phyloP scores from a whole-genome alignment of 2,329 filamentous ascomycete species.

The Fusarium nisikadoi region DNA sequence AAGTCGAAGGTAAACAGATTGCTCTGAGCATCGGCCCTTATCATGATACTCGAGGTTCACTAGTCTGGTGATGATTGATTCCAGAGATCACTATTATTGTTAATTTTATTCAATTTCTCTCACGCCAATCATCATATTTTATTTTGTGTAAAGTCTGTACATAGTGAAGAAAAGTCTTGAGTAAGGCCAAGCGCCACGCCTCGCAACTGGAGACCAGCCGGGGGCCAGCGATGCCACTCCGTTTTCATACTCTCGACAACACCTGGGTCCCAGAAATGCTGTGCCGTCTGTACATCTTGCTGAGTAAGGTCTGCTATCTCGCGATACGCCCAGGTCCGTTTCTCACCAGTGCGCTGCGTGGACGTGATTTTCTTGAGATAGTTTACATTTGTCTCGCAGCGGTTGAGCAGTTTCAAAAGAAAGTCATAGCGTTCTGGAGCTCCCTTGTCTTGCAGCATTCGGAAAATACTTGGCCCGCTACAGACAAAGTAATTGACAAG shows the following conservation, averaged over 20 bases:
- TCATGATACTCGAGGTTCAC: accelerated
- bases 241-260: neutral
- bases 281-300: neutral
- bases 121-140: no score
- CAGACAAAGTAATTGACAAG: neutral
- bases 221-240: neutral
- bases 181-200: accelerated
- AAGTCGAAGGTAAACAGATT: accelerated
- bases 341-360: neutral
- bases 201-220: neutral
- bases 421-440: accelerated
- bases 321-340: neutral
- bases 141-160: no score
- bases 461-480: neutral
- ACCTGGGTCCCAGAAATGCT: neutral
- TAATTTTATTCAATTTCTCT: no score
- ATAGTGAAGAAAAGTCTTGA: no score
- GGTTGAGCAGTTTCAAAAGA: neutral
- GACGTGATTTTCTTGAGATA: neutral
- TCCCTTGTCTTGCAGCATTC: neutral
- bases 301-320: neutral
- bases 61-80: accelerated
- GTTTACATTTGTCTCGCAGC: neutral
- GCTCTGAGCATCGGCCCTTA: no score
- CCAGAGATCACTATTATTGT: neutral